A percentile compares a stretch with the other conserved stretches of the same genome.
Evolutionary conservation across 495 filamentous ascomycete species (phyloP).

Genomic region (Echria macrotheca): DNA sequence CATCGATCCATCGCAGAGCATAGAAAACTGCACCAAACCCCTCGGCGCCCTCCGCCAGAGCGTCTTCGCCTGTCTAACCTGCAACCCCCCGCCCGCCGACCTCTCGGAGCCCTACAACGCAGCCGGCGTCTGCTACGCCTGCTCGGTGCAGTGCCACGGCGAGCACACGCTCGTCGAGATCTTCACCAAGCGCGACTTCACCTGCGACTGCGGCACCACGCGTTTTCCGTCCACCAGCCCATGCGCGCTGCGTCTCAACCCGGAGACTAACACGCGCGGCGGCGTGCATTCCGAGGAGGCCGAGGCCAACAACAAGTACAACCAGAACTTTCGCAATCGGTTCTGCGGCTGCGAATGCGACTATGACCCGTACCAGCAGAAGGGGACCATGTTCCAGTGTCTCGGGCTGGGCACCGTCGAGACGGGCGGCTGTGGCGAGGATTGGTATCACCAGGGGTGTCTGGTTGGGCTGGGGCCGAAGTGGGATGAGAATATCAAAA

Average conservation of each 20-base stretch:
- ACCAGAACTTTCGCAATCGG: constrained; percentile 86
- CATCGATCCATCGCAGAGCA: constrained; percentile 52
- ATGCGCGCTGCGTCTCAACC: constrained; percentile 73
- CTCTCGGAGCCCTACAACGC: constrained; percentile 58
- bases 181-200: constrained; percentile 90
- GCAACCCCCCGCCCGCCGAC: constrained; percentile 69
- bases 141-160: constrained; percentile 93
- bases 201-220: constrained; percentile 93
- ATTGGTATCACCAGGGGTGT: constrained; percentile 98
- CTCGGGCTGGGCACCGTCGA: constrained; percentile 74
- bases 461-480: constrained; percentile 67
- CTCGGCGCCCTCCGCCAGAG: constrained; percentile 81
- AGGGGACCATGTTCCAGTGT: constrained; percentile 99
- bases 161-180: constrained; percentile 94
- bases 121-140: constrained; percentile 91
- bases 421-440: constrained; percentile 88
- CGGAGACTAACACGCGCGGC: constrained; percentile 66
- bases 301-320: constrained; percentile 74
- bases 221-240: constrained; percentile 62
- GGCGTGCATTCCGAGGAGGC: constrained; percentile 68
- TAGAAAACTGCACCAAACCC: constrained; percentile 84
- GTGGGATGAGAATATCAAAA: constrained; percentile 52
- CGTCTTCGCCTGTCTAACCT: constrained; percentile 87
- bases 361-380: constrained; percentile 80
- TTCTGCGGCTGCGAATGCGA: constrained; percentile 88